phyloP scores from a whole-genome alignment of 2,329 filamentous ascomycete species.

The Pseudocercospora macadamiae region DNA sequence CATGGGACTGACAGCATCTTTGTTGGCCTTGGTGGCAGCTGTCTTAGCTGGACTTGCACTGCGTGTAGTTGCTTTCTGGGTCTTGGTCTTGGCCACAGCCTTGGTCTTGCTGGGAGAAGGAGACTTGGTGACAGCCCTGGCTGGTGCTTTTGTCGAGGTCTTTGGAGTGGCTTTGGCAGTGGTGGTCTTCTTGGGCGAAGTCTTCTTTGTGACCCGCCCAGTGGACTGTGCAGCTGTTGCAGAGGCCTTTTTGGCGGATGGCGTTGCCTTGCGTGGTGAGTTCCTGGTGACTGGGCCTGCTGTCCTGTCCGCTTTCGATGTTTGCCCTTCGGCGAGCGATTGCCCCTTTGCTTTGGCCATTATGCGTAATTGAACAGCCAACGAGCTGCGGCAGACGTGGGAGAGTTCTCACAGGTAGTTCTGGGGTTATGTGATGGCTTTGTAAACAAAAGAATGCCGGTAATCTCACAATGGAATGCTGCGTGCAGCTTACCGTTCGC shows the following conservation, averaged over 20 bases:
- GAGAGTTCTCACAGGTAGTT: background rate
- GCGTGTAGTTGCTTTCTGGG: conserved; percentile 3
- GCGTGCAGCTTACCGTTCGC: conserved; percentile 19
- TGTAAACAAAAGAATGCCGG: conserved; percentile 24
- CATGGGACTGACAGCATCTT: background rate
- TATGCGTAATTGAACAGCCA: background rate
- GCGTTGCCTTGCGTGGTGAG: conserved; percentile 9
- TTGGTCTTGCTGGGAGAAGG: conserved; percentile 6
- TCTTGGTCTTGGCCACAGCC: background rate
- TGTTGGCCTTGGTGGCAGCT: background rate
- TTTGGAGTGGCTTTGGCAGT: conserved; percentile 1
- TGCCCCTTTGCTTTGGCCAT: conserved; percentile 13
- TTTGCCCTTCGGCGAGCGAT: conserved; percentile 5
- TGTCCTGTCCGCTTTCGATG: background rate
- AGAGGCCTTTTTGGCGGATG: conserved; percentile 12
- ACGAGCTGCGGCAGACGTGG: background rate
- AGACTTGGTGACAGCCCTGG: conserved; percentile 11
- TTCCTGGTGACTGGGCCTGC: conserved; percentile 1
- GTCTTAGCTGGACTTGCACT: background rate
- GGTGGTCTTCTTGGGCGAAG: conserved; percentile 8
- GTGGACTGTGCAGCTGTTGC: background rate
- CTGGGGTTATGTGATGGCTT: background rate
- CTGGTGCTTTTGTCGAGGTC: conserved; percentile 7
- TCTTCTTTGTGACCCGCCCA: conserved; percentile 5
- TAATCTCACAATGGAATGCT: conserved; percentile 26